Evolutionary conservation across 306 rosid genomes (phyloP).

Genomic region (Clitoria ternatea): DNA sequence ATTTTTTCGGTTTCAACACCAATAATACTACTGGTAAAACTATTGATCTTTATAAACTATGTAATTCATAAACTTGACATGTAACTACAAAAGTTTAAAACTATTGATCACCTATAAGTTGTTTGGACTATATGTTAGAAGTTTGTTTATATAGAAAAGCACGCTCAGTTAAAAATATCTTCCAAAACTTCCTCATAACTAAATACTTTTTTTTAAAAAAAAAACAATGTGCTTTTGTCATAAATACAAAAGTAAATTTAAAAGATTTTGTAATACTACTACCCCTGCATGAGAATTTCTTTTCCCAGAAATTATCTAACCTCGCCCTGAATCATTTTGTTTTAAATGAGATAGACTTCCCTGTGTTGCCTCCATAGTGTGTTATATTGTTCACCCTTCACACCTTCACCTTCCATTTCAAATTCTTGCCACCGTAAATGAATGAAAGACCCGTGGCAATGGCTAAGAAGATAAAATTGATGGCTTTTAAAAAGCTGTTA

Average conservation of each 20-base stretch:
- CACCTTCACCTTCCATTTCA: not conserved
- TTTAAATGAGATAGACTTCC: not conserved
- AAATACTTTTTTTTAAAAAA: not conserved
- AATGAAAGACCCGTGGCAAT: not conserved
- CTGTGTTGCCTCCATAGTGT: not conserved
- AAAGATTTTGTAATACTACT: not conserved
- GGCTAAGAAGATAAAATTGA: not conserved
- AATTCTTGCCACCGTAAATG: not conserved
- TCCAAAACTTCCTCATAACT: too few relatives aligned
- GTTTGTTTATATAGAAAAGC: not conserved
- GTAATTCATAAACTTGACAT: not conserved
- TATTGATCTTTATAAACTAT: conserved; percentile 1
- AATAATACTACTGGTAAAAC: not conserved
- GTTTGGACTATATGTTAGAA: not conserved
- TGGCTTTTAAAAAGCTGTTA: not conserved
- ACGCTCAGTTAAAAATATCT: not conserved
- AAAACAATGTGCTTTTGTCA: not conserved
- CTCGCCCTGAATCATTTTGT: not conserved
- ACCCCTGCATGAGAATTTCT: not conserved
- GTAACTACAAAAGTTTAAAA: not conserved
- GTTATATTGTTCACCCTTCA: not conserved
- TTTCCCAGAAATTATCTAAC: not conserved
- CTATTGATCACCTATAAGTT: not conserved
- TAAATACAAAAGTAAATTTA: not conserved
- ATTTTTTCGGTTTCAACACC: not conserved